Evolutionary conservation across 257 asterid genomes (phyloP).

Genomic region (Cynanchum wilfordii): DNA sequence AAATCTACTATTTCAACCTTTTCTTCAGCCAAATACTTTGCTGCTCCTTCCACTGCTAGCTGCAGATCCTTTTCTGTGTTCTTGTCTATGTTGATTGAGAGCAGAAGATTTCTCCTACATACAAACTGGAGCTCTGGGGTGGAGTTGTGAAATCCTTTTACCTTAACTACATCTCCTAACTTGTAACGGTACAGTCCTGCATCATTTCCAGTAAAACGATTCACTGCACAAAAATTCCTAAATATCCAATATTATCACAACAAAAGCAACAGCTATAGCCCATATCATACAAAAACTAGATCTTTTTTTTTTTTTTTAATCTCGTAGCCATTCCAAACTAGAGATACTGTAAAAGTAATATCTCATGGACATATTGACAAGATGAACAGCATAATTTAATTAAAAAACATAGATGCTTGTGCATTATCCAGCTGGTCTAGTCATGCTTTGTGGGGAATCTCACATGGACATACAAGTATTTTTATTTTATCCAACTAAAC

Average conservation of each 20-base stretch:
- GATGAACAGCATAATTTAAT: not conserved
- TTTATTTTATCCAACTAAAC: not conserved
- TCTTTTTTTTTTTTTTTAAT: no score
- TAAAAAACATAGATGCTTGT: not conserved
- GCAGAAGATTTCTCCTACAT: conserved; percentile 80
- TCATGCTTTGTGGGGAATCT: not conserved
- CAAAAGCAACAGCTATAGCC: not conserved
- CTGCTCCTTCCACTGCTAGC: conserved; percentile 72
- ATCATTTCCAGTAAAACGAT: not conserved
- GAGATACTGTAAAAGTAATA: not conserved
- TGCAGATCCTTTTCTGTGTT: conserved; percentile 91
- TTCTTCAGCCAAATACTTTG: conserved; percentile 42
- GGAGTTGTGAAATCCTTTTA: conserved; percentile 72
- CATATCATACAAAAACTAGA: not conserved
- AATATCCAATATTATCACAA: not conserved
- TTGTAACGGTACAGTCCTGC: conserved; percentile 90
- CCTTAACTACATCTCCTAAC: conserved; percentile 83
- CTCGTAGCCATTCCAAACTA: not conserved
- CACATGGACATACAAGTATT: not conserved
- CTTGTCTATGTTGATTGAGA: conserved; percentile 85
- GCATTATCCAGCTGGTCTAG: conserved; percentile 5
- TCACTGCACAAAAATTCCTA: not conserved
- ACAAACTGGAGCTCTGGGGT: conserved; percentile 86
- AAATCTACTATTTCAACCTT: conserved; percentile 80
- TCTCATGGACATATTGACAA: not conserved